These are phyloP conservation scores for Penicillium canescens DNA, from an alignment of 495 filamentous ascomycete genomes.

Conservation along the genomic window DNA sequence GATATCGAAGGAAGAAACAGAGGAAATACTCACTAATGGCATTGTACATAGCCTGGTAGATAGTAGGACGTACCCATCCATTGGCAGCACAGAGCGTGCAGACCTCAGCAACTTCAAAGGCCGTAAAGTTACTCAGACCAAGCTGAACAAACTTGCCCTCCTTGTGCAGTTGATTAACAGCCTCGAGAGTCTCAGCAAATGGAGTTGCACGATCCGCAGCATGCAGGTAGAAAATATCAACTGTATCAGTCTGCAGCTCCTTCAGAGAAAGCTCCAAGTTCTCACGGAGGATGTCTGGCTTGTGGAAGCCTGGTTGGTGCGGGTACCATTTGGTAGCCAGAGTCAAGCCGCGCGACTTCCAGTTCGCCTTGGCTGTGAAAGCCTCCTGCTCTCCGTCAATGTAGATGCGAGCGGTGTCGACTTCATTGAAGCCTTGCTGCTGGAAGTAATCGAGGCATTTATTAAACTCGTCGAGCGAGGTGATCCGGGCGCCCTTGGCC, in stretches of 20 bases:
- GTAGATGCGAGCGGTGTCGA: slow-evolving; percentile 81
- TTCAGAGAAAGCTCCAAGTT: slow-evolving; percentile 64
- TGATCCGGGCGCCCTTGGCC: slow-evolving; percentile 66
- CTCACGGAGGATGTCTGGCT: slow-evolving; percentile 58
- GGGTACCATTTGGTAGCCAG: slow-evolving; percentile 88
- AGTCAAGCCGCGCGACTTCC: slow-evolving; percentile 79
- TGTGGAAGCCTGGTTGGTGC: slow-evolving; percentile 54
- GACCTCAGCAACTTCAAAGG: slow-evolving; percentile 90
- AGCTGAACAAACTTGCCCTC: slow-evolving; percentile 84
- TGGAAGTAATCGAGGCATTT: slow-evolving; percentile 68
- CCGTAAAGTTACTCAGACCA: slow-evolving; percentile 81
- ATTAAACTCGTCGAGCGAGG: slow-evolving; percentile 63
- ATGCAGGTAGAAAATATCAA: slow-evolving; percentile 91
- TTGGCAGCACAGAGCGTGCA: slow-evolving; percentile 78
- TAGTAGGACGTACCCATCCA: slow-evolving; percentile 63
- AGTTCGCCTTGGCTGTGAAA: slow-evolving; percentile 72
- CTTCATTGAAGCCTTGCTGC: slow-evolving; percentile 71
- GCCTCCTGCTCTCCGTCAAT: slow-evolving; percentile 75
- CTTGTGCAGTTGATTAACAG: slow-evolving; percentile 78
- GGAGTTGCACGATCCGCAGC: slow-evolving; percentile 76
- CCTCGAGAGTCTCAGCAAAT: slow-evolving; percentile 77
- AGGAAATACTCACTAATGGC: slow-evolving; percentile 46
- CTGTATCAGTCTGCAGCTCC: slow-evolving; percentile 71
- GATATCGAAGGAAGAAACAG: not conserved
- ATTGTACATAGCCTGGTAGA: slow-evolving; percentile 69